Base-by-base conservation (phyloP, 2,329 filamentous ascomycete species). In the Diatrype stigma region DNA sequence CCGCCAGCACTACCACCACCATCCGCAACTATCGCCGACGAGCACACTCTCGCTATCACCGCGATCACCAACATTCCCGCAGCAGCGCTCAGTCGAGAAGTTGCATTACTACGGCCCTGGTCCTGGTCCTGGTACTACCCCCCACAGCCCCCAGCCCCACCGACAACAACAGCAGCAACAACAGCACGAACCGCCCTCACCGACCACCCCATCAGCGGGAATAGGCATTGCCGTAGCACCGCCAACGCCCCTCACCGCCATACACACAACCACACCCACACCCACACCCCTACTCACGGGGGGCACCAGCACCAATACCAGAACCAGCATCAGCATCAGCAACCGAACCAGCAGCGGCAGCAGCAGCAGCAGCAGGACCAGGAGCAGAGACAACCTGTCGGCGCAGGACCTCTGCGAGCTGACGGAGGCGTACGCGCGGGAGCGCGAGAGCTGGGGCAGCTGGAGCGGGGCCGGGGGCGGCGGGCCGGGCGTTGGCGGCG, bases 381-480 rank as follows among this genome's bases (percentile, higher is more conserved):
- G 45, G 53, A 2, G 51, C 54, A 7, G 60, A 54, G 6, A 48
- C 56, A 21, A 44, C 40, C 40, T 44, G 12, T 63, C 66, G 8
- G 53, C 67, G 10, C 57, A 50, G 19, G 65, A 70, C 16, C 56
- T 67, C 11, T 59, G 58, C 22, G 63, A 67, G 2, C 54, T 67
- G 49, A 68, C 67, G 2, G 64, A 67, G 48, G 56, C 62, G 17
- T 65, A 64, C n/a, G 60, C 55, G 8, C 58, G 56, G n/a, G 63
- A 68, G 17, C 56, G 63, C 6, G 63, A 63, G 28, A 69, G 69
- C 47, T 69, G 68, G 67, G 67, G 68, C 1, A 69, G 65, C 47
- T 68, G 67, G 64, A 57, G 61, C 46, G 55, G 60, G 11, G 54
- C 54, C 1, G 59, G 61, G 6, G 55, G 60, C 1, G 60, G 58